Evolutionary conservation across 2,329 filamentous ascomycete species (phyloP).

Genomic region (Aspergillus fumigatus): DNA sequence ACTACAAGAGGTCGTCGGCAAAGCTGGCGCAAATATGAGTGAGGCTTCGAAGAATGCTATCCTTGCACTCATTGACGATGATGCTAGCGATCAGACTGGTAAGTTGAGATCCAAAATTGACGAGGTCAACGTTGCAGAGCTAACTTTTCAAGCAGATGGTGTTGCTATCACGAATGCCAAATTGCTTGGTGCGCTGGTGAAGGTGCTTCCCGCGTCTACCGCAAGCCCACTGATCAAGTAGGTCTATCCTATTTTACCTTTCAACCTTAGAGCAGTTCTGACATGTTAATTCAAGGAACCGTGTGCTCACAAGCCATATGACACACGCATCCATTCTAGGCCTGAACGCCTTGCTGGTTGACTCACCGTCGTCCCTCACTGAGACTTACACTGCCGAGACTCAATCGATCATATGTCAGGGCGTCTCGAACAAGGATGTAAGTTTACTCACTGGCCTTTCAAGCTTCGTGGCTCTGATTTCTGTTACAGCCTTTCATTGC

Average conservation of each 20-base stretch:
- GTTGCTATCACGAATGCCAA: conserved; percentile 90
- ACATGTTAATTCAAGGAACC: conserved; percentile 55
- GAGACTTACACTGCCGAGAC: conserved; percentile 69
- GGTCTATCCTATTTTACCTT: conserved; percentile 8
- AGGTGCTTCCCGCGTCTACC: conserved; percentile 71
- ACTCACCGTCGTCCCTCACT: conserved; percentile 67
- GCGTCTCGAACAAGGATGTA: conserved; percentile 72
- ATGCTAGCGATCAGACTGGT: conserved; percentile 68
- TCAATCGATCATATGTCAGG: conserved; percentile 70
- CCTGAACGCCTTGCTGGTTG: conserved; percentile 81
- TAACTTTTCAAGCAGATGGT: conserved; percentile 40
- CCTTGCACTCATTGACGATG: conserved; percentile 79
- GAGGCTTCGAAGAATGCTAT: conserved; percentile 84
- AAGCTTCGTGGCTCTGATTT: conserved; percentile 12
- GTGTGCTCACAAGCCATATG: conserved; percentile 73
- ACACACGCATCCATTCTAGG: conserved; percentile 76
- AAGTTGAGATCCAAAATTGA: conserved; percentile 19
- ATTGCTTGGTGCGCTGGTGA: conserved; percentile 82
- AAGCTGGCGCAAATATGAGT: conserved; percentile 91
- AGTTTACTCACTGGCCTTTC: conserved; percentile 37
- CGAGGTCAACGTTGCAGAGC: background rate
- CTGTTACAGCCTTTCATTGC: conserved; percentile 66
- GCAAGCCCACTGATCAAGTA: conserved; percentile 58
- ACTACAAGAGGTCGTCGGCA: conserved; percentile 91
- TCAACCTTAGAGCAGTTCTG: conserved; percentile 12